Evolutionary conservation across 2,329 filamentous ascomycete species (phyloP).

Genomic region (Coccinonectria pachysandricola): DNA sequence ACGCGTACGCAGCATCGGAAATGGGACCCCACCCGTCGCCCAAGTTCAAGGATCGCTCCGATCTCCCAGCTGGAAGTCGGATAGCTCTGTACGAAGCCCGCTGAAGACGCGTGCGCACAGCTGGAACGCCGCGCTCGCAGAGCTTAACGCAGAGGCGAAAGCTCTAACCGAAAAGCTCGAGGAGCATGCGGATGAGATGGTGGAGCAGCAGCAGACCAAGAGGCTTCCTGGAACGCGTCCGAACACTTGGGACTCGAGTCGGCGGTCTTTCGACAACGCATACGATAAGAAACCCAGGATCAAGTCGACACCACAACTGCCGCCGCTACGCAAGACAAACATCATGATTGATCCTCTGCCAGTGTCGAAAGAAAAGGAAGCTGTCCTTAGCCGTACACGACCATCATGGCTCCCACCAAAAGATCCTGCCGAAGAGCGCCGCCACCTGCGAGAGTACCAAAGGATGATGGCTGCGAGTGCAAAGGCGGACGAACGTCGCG

Average conservation of each 20-base stretch:
- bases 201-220: conserved; percentile 24
- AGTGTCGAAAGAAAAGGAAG: conserved; percentile 78
- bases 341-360: conserved; percentile 79
- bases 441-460: conserved; percentile 77
- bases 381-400: conserved; percentile 67
- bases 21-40: conserved; percentile 51
- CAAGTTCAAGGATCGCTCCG: conserved; percentile 48
- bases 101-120: conserved; percentile 53
- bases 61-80: conserved; percentile 45
- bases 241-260: conserved; percentile 30
- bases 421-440: conserved; percentile 80
- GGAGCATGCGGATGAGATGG: conserved; percentile 58
- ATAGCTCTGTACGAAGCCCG: conserved; percentile 31
- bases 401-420: conserved; percentile 82
- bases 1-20: conserved; percentile 46
- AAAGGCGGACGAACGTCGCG: conserved; percentile 49
- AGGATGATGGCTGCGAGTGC: conserved; percentile 63
- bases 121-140: conserved; percentile 61
- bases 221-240: conserved; percentile 25
- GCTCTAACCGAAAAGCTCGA: conserved; percentile 72
- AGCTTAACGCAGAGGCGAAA: conserved; percentile 62
- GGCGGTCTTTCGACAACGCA: conserved; percentile 21
- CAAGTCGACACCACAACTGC: conserved; percentile 57
- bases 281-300: conserved; percentile 42
- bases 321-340: conserved; percentile 60